A percentile compares a stretch with the other conserved stretches of the same genome.
phyloP scores from a whole-genome alignment of 1,284 basidiomycete species.

The Chiua sp. region DNA sequence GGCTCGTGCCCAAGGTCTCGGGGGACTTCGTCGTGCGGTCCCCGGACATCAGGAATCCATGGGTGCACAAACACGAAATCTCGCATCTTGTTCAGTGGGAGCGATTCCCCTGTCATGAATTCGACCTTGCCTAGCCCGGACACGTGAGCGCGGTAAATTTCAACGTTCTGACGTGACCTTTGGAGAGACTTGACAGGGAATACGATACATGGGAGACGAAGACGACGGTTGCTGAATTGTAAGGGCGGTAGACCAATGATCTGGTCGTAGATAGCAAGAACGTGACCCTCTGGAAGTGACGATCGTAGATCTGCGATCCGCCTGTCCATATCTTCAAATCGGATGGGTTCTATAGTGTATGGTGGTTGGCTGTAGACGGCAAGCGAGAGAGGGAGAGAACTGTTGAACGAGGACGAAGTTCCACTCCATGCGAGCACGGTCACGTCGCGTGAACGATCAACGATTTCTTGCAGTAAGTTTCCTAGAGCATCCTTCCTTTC shows the following conservation, averaged over 20 bases:
- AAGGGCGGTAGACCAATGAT: not conserved
- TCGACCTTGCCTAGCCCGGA: not conserved
- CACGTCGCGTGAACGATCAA: constrained; percentile 1
- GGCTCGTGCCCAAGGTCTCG: not conserved
- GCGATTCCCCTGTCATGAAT: not conserved
- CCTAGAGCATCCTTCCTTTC: constrained; percentile 3
- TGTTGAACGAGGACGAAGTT: not conserved
- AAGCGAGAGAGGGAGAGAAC: not conserved
- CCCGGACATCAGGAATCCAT: not conserved
- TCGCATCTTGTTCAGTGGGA: not conserved
- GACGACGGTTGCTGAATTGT: not conserved
- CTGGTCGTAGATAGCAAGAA: not conserved
- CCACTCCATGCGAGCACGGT: constrained; percentile 10
- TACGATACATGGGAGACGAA: not conserved
- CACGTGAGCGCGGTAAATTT: not conserved
- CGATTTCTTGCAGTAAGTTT: constrained; percentile 9
- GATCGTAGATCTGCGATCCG: not conserved
- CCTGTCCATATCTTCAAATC: not conserved
- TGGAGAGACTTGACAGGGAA: not conserved
- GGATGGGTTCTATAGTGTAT: not conserved
- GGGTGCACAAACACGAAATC: not conserved
- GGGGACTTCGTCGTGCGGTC: not conserved
- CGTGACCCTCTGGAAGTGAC: not conserved
- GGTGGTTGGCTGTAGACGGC: not conserved
- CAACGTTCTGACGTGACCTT: not conserved